These are phyloP conservation scores for Fraxinus sp. DNA, from an alignment of 305 asterid genomes.

Conservation along the genomic window DNA sequence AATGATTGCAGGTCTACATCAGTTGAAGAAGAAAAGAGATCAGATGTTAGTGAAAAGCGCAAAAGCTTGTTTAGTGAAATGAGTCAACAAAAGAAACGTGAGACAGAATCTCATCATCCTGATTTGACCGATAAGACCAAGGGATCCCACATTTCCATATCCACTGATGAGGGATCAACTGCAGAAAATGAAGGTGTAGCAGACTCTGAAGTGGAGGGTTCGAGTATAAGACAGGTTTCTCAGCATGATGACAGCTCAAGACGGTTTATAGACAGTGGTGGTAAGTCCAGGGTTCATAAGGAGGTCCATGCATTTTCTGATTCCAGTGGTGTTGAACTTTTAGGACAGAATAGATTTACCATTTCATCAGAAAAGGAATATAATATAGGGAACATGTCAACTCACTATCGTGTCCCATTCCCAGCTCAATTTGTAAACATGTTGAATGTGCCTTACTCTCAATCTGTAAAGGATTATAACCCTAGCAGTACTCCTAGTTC, in stretches of 20 bases:
- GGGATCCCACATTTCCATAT: constrained; percentile 83
- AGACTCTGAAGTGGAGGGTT: constrained; percentile 87
- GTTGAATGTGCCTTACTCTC: constrained; percentile 53
- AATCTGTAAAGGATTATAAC: constrained; percentile 51
- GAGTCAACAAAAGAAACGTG: constrained; percentile 62
- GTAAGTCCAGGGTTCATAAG: constrained; percentile 46
- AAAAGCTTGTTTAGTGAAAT: constrained; percentile 51
- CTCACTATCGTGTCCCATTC: constrained; percentile 48
- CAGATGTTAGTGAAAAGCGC: constrained; percentile 66
- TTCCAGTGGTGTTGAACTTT: constrained; percentile 52
- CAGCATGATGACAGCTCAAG: constrained; percentile 55
- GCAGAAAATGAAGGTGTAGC: constrained; percentile 97
- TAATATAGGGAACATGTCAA: constrained; percentile 40
- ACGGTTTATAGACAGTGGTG: constrained; percentile 39
- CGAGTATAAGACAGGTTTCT: constrained; percentile 61
- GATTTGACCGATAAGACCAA: constrained; percentile 58
- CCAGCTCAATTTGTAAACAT: constrained; percentile 50
- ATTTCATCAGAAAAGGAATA: constrained; percentile 77
- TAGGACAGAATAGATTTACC: constrained; percentile 63
- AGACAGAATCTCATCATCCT: constrained; percentile 46
- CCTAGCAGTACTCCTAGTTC: constrained; percentile 37
- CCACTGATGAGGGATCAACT: constrained; percentile 89
- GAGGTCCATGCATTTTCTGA: constrained; percentile 54
- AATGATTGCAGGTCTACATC: constrained; percentile 54
- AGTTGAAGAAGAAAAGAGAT: constrained; percentile 51